Percentiles rank a stretch among this genome's conserved stretches.
Conservation (phyloP, 495 filamentous ascomycete genomes). For the Penicilliopsis zonata region DNA sequence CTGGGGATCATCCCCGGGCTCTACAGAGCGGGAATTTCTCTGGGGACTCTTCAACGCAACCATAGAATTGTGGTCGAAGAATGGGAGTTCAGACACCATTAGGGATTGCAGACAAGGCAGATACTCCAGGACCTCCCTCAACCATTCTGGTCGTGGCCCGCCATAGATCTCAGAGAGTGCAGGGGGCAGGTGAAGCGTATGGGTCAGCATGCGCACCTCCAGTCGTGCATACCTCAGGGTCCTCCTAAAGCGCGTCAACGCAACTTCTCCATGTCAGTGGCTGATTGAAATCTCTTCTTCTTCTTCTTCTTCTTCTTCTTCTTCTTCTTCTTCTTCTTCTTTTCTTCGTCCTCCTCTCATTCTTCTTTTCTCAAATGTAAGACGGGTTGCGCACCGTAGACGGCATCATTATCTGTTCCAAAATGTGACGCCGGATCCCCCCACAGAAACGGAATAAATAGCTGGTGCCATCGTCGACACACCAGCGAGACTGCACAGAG, state of each 20-base stretch:
- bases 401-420: constrained; percentile 48
- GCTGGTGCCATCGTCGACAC: constrained; percentile 43
- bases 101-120: constrained; percentile 50
- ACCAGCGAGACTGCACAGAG: constrained; percentile 48
- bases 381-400: constrained; percentile 34
- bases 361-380: not conserved
- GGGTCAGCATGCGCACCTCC: constrained; percentile 43
- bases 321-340: too few relatives aligned
- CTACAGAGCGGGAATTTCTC: constrained; percentile 1
- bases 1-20: too few relatives aligned
- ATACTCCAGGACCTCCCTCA: constrained; percentile 47
- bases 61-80: constrained; percentile 54
- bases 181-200: constrained; percentile 56
- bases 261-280: constrained; percentile 26
- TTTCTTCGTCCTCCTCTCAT: constrained; percentile 2
- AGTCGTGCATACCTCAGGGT: constrained; percentile 42
- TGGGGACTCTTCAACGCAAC: constrained; percentile 26
- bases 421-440: constrained; percentile 56
- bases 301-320: too few relatives aligned
- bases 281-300: not conserved
- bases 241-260: constrained; percentile 50
- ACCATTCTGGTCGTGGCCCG: constrained; percentile 48
- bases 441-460: constrained; percentile 54
- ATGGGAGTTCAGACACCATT: constrained; percentile 47
- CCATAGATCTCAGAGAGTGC: constrained; percentile 55